Evolutionary conservation across 2,329 filamentous ascomycete genomes (phyloP).

Genomic region (Ramularia endophylla): DNA sequence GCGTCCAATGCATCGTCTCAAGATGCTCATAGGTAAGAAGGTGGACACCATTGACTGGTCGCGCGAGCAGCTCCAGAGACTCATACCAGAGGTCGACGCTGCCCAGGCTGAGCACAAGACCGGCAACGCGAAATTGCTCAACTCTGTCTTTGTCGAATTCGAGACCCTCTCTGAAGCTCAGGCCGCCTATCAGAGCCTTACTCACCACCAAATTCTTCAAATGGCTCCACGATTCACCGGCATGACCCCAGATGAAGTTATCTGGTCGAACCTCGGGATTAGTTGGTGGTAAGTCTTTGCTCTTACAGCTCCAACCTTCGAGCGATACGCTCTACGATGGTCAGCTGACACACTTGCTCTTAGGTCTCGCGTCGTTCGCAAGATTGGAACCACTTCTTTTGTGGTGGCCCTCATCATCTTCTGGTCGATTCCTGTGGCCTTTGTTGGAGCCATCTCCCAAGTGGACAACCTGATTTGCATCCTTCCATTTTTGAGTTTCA

Average conservation of each 20-base stretch:
- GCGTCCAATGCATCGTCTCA: slow-evolving; percentile 69
- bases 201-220: slow-evolving; percentile 79
- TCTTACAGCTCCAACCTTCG: too few relatives aligned
- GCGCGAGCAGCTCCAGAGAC: slow-evolving; percentile 67
- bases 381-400: slow-evolving; percentile 59
- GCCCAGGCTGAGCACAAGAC: slow-evolving; percentile 61
- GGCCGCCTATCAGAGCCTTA: slow-evolving; percentile 75
- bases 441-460: slow-evolving; percentile 83
- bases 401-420: slow-evolving; percentile 77
- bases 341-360: too few relatives aligned
- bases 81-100: slow-evolving; percentile 65
- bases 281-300: slow-evolving; percentile 67
- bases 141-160: slow-evolving; percentile 89
- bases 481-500: slow-evolving; percentile 63
- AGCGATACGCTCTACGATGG: too few relatives aligned
- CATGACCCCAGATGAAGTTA: slow-evolving; percentile 71
- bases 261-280: slow-evolving; percentile 81
- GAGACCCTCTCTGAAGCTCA: slow-evolving; percentile 76
- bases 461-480: slow-evolving; percentile 51
- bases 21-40: slow-evolving; percentile 71
- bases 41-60: slow-evolving; percentile 94
- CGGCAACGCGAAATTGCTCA: slow-evolving; percentile 58
- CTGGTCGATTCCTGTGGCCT: slow-evolving; percentile 70
- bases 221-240: slow-evolving; percentile 84
- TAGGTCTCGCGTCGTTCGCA: slow-evolving; percentile 55